Evolutionary conservation across 2,329 filamentous ascomycete genomes (phyloP), one percentile per base, ranked within the genome.

Genomic region (Tolypocladium ophioglossoides): DNA sequence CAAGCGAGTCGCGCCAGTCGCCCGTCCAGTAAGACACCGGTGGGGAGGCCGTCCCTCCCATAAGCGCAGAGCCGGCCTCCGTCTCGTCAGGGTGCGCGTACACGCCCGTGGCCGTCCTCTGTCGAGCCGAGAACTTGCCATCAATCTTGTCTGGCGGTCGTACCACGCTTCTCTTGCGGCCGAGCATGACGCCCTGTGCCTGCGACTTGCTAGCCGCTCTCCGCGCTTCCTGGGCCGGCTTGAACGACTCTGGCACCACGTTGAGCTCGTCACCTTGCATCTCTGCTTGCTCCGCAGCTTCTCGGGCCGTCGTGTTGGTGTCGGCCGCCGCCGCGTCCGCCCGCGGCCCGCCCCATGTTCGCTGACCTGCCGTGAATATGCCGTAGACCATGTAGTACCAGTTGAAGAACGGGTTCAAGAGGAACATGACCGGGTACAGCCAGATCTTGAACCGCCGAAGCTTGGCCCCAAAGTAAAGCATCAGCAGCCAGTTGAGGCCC

Each of bases 331-430:
- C 89, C 1, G 91, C 91, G 70, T 97, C 92, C 2, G 90, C 91
- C 63, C 92, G 82, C 12, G 92, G 94, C 0, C 92, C 92, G 60
- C 92, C 92, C 92, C 94, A 99, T 1, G 92, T 97, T 59, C 92
- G 81, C 68, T 96, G 90, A 22, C 91, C 91, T 34, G 91, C 91
- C 0, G 92, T 96, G 70, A 95, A 94, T 62, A 96, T 95, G 47
- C 91, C 91, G 68, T 96, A 96, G 2, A 96, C 87, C 87, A 96
- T 96, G 74, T 97, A 97, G 55, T 90, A 82, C 92, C 92, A 97
- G 71, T 97, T 97, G 78, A 96, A 91, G 66, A 97, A 95, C 0
- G 94, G 92, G 66, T 96, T 97, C 58, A 96, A 70, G 49, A 96
- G 73, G 67, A 96, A 97, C 91, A 97, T 96, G 58, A 97, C 64